Evolutionary conservation across 2,329 filamentous ascomycete genomes (phyloP).

Genomic region (Hirsutella rhossiliensis): DNA sequence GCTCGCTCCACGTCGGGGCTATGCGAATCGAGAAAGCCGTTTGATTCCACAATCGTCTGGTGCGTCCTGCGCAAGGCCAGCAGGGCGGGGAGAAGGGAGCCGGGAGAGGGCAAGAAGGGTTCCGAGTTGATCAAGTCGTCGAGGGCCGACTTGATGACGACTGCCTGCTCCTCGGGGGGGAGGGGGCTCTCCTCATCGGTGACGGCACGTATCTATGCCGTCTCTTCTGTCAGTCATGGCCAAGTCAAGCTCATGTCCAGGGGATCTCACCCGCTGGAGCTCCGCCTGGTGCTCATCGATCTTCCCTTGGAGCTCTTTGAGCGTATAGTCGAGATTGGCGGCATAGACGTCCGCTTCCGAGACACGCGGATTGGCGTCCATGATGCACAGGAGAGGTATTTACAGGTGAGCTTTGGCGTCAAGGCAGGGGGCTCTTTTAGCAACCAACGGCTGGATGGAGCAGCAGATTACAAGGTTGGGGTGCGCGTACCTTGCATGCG

Average conservation of each 20-base stretch:
- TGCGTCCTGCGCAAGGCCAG: conserved; percentile 58
- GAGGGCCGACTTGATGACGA: conserved; percentile 52
- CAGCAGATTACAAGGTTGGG: no score
- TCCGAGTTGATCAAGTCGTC: conserved; percentile 47
- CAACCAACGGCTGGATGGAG: no score
- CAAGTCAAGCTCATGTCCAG: no score
- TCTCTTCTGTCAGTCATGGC: no score
- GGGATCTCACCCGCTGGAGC: conserved; percentile 33
- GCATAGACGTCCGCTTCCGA: conserved; percentile 17
- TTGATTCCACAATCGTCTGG: conserved; percentile 51
- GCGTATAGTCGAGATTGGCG: conserved; percentile 51
- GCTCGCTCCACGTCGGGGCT: conserved; percentile 27
- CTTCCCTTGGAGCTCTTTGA: conserved; percentile 51
- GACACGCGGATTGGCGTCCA: conserved; percentile 13
- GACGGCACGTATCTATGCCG: background rate
- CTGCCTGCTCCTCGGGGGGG: conserved; percentile 17
- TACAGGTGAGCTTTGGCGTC: background rate
- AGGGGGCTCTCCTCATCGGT: conserved; percentile 10
- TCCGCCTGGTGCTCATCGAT: conserved; percentile 41
- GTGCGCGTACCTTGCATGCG: no score
- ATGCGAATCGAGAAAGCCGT: conserved; percentile 40
- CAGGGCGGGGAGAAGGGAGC: conserved; percentile 59
- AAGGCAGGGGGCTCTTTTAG: background rate
- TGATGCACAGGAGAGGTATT: conserved; percentile 3
- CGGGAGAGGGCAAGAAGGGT: conserved; percentile 53